Evolutionary conservation across 768 basidiomycete genomes (phyloP).

Genomic region (Rubroboletus pulcherrimus): DNA sequence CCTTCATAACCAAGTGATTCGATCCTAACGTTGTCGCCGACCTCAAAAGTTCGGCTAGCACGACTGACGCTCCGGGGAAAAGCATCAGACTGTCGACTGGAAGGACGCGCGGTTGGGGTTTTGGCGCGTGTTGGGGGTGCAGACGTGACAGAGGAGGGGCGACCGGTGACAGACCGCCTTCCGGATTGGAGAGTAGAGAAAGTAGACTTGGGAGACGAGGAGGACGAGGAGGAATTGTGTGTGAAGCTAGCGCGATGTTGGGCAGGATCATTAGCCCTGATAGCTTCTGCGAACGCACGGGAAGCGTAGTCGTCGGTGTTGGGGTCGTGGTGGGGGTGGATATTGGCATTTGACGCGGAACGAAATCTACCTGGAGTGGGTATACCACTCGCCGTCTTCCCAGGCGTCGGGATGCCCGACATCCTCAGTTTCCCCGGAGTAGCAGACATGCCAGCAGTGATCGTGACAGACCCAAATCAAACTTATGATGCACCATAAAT

Average conservation of each 20-base stretch:
- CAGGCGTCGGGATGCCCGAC: conserved; percentile 47
- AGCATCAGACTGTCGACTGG: conserved; percentile 65
- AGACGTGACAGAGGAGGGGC: conserved; percentile 63
- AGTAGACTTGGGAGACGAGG: conserved; percentile 43
- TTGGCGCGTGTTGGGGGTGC: conserved; percentile 44
- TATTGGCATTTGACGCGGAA: conserved; percentile 53
- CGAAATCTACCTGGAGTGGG: conserved; percentile 72
- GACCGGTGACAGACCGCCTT: conserved; percentile 46
- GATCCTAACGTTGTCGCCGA: conserved; percentile 82
- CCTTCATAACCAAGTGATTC: conserved; percentile 91
- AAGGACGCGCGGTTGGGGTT: conserved; percentile 55
- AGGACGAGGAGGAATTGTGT: conserved; percentile 38
- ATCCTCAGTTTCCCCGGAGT: conserved; percentile 42
- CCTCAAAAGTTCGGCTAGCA: conserved; percentile 47
- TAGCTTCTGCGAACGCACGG: conserved; percentile 74
- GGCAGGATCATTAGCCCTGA: conserved; percentile 77
- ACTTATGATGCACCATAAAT: not conserved
- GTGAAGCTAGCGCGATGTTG: conserved; percentile 51
- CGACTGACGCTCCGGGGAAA: conserved; percentile 46
- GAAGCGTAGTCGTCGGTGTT: conserved; percentile 55
- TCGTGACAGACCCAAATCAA: not conserved
- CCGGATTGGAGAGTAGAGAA: conserved; percentile 42
- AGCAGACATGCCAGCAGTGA: conserved; percentile 33
- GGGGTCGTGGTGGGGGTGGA: conserved; percentile 32
- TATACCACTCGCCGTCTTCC: conserved; percentile 44